Conservation (phyloP, 768 basidiomycete species). For the Lentinula sp. region DNA sequence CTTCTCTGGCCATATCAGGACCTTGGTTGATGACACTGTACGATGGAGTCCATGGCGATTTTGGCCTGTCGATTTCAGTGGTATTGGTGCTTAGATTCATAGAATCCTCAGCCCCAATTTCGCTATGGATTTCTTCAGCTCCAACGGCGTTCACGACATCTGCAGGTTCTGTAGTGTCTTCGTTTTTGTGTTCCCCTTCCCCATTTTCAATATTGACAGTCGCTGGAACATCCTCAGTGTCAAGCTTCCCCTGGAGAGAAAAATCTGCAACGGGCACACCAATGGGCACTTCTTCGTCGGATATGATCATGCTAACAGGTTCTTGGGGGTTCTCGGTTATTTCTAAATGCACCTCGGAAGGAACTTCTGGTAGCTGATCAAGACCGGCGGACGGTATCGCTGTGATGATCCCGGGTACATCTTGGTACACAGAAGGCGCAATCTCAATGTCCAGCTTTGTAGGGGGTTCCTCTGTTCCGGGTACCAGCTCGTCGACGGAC, state of each 20-base stretch:
- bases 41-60: slow-evolving; percentile 47
- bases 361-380: not conserved
- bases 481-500: not conserved
- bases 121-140: not conserved
- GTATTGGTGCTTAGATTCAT: not conserved
- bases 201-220: not conserved
- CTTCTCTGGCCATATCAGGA: slow-evolving; percentile 22
- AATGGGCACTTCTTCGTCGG: not conserved
- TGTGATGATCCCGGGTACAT: not conserved
- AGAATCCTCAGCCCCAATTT: not conserved
- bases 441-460: no score
- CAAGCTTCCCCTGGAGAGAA: not conserved
- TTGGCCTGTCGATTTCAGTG: slow-evolving; percentile 32
- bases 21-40: slow-evolving; percentile 45
- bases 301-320: not conserved
- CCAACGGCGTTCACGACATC: not conserved
- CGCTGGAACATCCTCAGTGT: not conserved
- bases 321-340: not conserved
- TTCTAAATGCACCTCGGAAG: not conserved
- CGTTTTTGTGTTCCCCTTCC: not conserved
- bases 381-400: not conserved
- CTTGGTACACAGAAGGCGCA: not conserved
- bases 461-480: not conserved
- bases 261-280: not conserved
- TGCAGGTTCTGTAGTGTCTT: not conserved